A percentile compares a stretch with the other conserved stretches of the same genome.
phyloP scores from a whole-genome alignment of 1,284 basidiomycete species.

The Tilletia setariae region DNA sequence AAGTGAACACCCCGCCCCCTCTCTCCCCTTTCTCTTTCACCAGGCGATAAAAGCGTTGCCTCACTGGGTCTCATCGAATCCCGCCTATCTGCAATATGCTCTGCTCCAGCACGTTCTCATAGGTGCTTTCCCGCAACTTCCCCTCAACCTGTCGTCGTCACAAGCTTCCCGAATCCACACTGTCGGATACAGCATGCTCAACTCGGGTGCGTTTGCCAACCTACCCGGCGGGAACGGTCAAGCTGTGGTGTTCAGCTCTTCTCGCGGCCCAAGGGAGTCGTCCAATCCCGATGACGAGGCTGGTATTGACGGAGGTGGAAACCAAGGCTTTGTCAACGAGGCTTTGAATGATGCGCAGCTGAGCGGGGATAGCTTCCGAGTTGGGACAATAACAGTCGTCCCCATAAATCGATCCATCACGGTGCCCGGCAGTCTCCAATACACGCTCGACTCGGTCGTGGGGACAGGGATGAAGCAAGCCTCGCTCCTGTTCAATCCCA shows the following conservation, averaged over 20 bases:
- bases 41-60: not conserved
- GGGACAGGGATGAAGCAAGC: not conserved
- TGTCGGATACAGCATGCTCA: conserved; percentile 8
- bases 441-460: conserved; percentile 2
- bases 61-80: not conserved
- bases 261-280: not conserved
- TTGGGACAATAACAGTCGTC: not conserved
- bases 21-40: not conserved
- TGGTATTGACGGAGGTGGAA: not conserved
- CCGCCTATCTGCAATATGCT: not conserved
- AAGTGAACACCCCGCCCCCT: not conserved
- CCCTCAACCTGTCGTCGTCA: not conserved
- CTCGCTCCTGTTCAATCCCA: not conserved
- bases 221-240: conserved; percentile 8
- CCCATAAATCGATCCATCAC: conserved; percentile 1
- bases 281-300: not conserved
- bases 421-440: not conserved
- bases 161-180: not conserved
- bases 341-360: not conserved
- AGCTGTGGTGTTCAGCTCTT: not conserved
- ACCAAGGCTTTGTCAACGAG: not conserved
- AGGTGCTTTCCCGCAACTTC: not conserved
- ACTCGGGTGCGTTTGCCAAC: not conserved
- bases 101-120: conserved; percentile 9
- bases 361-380: conserved; percentile 10